These are phyloP conservation scores for Grigorovia yakushimaensis DNA, from an alignment of 805 yeast species.

Conservation along the genomic window DNA sequence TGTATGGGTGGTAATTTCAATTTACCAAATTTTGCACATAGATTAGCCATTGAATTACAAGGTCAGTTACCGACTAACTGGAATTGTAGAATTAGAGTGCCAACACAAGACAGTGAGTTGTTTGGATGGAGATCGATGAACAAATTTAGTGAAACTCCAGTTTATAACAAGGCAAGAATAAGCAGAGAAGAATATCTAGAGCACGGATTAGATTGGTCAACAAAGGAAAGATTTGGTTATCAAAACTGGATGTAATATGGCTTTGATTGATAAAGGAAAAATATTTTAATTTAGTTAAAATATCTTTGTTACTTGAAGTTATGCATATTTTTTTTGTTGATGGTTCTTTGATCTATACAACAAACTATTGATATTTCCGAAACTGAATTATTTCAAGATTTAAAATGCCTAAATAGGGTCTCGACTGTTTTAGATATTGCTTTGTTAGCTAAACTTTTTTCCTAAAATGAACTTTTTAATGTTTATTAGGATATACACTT, in stretches of 20 bases:
- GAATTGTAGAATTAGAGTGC: slow-evolving; percentile 39
- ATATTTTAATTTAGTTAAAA: too few species aligned
- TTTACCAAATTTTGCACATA: slow-evolving; percentile 52
- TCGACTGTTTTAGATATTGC: too few species aligned
- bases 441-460: too few species aligned
- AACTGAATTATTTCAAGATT: too few species aligned
- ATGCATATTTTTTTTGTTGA: too few species aligned
- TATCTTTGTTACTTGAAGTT: too few species aligned
- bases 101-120: slow-evolving; percentile 31
- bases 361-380: too few species aligned
- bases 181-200: slow-evolving; percentile 77
- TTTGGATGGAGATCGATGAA: slow-evolving; percentile 54
- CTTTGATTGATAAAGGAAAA: too few species aligned
- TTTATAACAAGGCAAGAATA: slow-evolving; percentile 44
- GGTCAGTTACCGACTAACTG: slow-evolving; percentile 65
- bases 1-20: slow-evolving; percentile 77
- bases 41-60: slow-evolving; percentile 54
- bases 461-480: too few species aligned
- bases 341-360: too few species aligned
- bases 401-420: too few species aligned
- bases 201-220: slow-evolving; percentile 53
- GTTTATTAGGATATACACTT: too few species aligned
- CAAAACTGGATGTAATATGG: slow-evolving; percentile 30
- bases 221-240: slow-evolving; percentile 34
- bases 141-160: slow-evolving; percentile 31